Base-by-base conservation (phyloP, 805 yeast species). In the Metschnikowia reukaufii region DNA sequence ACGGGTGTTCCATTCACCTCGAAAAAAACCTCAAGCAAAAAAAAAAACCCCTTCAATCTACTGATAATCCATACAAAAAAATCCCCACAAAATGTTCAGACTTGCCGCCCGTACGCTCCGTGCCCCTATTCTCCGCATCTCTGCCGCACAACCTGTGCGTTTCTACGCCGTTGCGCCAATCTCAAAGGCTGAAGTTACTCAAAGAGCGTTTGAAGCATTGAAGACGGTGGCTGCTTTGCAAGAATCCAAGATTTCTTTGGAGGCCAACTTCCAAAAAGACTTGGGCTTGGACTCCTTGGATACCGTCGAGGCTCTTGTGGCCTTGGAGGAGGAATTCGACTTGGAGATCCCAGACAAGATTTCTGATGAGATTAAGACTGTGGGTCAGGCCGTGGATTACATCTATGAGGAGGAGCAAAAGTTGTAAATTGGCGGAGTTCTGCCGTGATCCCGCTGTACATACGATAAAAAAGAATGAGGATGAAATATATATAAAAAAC, bases 221-320 rank as follows among this genome's bases (percentile, higher is more conserved):
- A 78, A 79, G 53, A 70, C 79, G 41, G 77, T 74, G 47, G 71
- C 75, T 38, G 71, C 77, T 42, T 69, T 72, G 58, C 76, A 72
- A 57, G 77, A 72, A 54, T 69, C 76, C 42, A 69, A 65, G 50
- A 62, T 72, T 44, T 46, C 72, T 31, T 65, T 67, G 57, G 74
- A 69, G 25, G 74, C 87, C 8, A 74, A 81, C 41, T 82, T 84
- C 66, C 74, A 77, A 52, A 80, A 77, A 56, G 96, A 88, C 62
- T 78, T 88, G 57, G 92, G 91, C n/a, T 79, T 88, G 64, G 99
- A 92, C 70, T 88, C 96, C 8, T 78, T 92, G 57, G 99, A 92
- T 64, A 86, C 94, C 53, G 96, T 92, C 52, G 99, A 92, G 74
- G 91, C 94, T 46, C 79, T 94, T 60, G 96, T 94, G 68, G 96